These are phyloP conservation scores for Ceratocystis ficicola DNA, from an alignment of 2,329 filamentous ascomycete genomes.

Conservation along the genomic window DNA sequence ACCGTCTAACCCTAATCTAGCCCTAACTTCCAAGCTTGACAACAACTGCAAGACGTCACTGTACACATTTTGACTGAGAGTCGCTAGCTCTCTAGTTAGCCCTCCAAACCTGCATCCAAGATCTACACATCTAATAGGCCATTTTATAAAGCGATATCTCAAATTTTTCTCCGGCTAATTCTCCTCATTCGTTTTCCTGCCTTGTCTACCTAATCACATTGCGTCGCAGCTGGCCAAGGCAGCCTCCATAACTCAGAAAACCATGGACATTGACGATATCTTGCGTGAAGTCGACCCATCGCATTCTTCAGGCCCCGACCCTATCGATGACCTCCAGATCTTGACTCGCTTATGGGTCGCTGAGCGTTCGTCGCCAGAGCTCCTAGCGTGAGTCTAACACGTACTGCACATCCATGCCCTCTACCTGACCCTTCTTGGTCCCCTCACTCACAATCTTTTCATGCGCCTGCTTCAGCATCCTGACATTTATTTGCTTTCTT, in stretches of 20 bases:
- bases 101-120: too few relatives aligned
- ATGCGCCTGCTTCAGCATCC: not conserved
- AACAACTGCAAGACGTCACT: slow-evolving; percentile 1
- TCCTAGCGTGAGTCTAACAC: slow-evolving; percentile 38
- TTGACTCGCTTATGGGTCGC: slow-evolving; percentile 88
- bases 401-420: too few relatives aligned
- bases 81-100: too few relatives aligned
- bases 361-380: slow-evolving; percentile 76
- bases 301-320: slow-evolving; percentile 44
- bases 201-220: not conserved
- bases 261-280: slow-evolving; percentile 72
- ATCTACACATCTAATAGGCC: too few relatives aligned
- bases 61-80: not conserved
- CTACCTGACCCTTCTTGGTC: too few relatives aligned
- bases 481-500: not conserved
- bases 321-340: slow-evolving; percentile 63
- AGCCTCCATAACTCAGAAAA: slow-evolving; percentile 5
- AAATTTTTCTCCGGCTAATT: too few relatives aligned
- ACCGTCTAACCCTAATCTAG: not conserved
- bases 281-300: slow-evolving; percentile 58
- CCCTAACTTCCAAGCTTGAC: not conserved
- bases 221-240: not conserved
- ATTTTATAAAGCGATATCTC: too few relatives aligned
- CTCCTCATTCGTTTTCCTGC: too few relatives aligned
- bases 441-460: too few relatives aligned